These are phyloP conservation scores for Colletotrichum scovillei DNA, from an alignment of 2,329 filamentous ascomycete species.

Conservation along the genomic window DNA sequence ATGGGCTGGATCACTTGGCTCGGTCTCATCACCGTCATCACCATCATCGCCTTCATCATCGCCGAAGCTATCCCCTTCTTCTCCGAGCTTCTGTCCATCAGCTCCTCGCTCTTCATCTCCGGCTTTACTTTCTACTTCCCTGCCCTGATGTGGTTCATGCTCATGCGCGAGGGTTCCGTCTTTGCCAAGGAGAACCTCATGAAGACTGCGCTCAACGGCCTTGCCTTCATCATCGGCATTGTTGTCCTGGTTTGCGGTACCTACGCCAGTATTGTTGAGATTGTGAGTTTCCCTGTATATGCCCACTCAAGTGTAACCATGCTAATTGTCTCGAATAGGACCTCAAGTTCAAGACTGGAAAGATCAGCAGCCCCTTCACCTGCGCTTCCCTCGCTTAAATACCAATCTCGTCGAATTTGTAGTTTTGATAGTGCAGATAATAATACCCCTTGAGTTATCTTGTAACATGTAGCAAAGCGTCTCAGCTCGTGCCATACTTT, in stretches of 20 bases:
- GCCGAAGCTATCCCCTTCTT: slow-evolving; percentile 81
- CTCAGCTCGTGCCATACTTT: neutral
- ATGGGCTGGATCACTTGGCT: slow-evolving; percentile 68
- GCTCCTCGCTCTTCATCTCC: slow-evolving; percentile 60
- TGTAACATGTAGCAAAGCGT: neutral
- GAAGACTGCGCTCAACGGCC: slow-evolving; percentile 40
- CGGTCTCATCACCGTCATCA: slow-evolving; percentile 66
- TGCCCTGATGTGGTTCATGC: slow-evolving; percentile 56
- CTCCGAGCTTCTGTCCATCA: slow-evolving; percentile 70
- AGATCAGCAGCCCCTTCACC: slow-evolving; percentile 35
- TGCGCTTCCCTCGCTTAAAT: slow-evolving; percentile 30
- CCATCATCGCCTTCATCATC: slow-evolving; percentile 76
- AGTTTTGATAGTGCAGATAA: slow-evolving; percentile 9
- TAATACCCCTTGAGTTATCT: slow-evolving; percentile 22
- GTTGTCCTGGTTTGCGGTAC: slow-evolving; percentile 47
- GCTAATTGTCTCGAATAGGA: slow-evolving; percentile 11
- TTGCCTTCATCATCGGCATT: slow-evolving; percentile 45
- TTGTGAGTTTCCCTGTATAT: slow-evolving; percentile 21
- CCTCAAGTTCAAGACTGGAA: slow-evolving; percentile 33
- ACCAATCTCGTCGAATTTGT: neutral
- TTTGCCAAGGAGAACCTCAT: slow-evolving; percentile 44
- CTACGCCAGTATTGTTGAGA: slow-evolving; percentile 42
- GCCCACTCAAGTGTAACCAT: neutral
- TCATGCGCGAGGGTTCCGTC: slow-evolving; percentile 46
- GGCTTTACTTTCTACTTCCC: slow-evolving; percentile 55